Evolutionary conservation across 345 rosid genomes (phyloP).

Genomic region (Physaria fendleri): DNA sequence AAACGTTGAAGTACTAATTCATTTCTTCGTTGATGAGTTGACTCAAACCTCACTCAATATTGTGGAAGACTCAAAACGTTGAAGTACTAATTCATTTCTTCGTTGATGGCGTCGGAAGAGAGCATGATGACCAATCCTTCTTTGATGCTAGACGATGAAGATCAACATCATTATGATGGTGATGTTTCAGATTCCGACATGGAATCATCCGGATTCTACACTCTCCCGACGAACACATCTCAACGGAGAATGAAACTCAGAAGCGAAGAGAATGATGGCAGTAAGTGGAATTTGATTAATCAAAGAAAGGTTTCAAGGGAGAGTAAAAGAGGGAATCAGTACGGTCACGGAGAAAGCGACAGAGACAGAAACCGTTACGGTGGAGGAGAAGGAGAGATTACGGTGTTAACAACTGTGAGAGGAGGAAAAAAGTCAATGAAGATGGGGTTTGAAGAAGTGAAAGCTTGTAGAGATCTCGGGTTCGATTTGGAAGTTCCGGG

Average conservation of each 20-base stretch:
- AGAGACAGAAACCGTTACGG: conserved; percentile 42
- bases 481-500: conserved; percentile 71
- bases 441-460: conserved; percentile 79
- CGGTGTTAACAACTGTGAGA: conserved; percentile 76
- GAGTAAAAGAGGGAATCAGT: conserved; percentile 55
- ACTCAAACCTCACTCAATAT: background rate
- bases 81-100: background rate
- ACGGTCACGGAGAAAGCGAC: conserved; percentile 37
- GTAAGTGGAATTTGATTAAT: conserved; percentile 14
- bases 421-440: conserved; percentile 76
- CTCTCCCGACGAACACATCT: conserved; percentile 57
- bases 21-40: background rate
- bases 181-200: conserved; percentile 50
- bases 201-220: conserved; percentile 44
- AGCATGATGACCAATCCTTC: conserved; percentile 31
- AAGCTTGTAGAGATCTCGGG: conserved; percentile 85
- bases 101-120: conserved; percentile 51
- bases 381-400: conserved; percentile 65
- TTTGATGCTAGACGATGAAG: conserved; percentile 31
- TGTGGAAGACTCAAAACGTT: background rate
- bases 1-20: background rate
- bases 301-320: conserved; percentile 39
- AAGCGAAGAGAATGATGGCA: conserved; percentile 20
- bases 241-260: conserved; percentile 35
- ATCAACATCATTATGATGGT: conserved; percentile 33